Base-by-base conservation (phyloP, 2,329 filamentous ascomycete species). In the Exserohilum rostratum region DNA sequence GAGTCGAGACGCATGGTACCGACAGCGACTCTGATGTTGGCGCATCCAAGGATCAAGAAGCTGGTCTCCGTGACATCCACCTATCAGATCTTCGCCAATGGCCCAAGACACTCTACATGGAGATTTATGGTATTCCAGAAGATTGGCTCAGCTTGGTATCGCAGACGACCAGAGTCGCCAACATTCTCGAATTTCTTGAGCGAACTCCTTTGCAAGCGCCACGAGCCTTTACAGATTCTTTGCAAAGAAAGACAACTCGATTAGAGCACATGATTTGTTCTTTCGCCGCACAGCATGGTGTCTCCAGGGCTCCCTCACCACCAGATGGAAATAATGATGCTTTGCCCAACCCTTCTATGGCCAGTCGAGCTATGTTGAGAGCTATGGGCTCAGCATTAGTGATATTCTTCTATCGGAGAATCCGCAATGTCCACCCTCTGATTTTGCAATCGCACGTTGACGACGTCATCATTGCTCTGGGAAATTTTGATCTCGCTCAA, bases 101-200 rank as follows among this genome's bases (percentile, higher is more conserved):
- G 10, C 66, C 70, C 2, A 40, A 52, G 3, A 76, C 73, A 0
- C 68, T 78, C 22, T 78, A 77, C 17, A 53, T 54, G 70, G 53
- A 78, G 25, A 71, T 79, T 6, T 79, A 79, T 45, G 76, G 77
- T 2, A 75, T 79, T 11, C 70, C 76, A 0, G 77, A 79, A 45
- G 77, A 75, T 12, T 79, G 77, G 76, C 67, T 79, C 2, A 77
- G 75, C 30, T 66, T 79, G 3, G 66, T 80, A 12, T 79, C 78
- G 0, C 77, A 79, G 51, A 78, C 77, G 1, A 79, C 77, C 1
- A 66, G 77, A 25, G 62, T 80, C 11, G 77, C 77, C 12, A 79
- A 77, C 57, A 60, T 64, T 33, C 43, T 64, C 18, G 62, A 64
- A n/a, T 58, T 60, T 17, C 31, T 60, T 2, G 46, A 57, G 12